Evolutionary conservation across 495 filamentous ascomycete species (phyloP).

Genomic region (Penicillium manginii): DNA sequence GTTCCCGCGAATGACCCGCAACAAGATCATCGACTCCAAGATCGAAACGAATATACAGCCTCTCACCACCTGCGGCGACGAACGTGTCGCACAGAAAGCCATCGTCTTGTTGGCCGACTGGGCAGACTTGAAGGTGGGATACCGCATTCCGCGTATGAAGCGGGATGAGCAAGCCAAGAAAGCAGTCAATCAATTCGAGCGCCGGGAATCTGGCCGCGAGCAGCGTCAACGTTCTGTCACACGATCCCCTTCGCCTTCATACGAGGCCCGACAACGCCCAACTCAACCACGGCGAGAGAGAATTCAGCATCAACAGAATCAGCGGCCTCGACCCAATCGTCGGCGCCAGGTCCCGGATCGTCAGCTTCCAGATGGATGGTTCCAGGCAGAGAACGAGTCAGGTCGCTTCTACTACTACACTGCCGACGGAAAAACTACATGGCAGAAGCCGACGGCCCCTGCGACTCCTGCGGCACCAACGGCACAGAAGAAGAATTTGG

Average conservation of each 20-base stretch:
- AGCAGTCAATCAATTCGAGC: slow-evolving; percentile 64
- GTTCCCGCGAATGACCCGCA: slow-evolving; percentile 88
- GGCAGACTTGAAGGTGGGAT: slow-evolving; percentile 88
- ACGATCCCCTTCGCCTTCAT: slow-evolving; percentile 54
- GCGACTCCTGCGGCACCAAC: slow-evolving; percentile 63
- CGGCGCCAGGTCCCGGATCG: slow-evolving; percentile 23
- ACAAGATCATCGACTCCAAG: slow-evolving; percentile 96
- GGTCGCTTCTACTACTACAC: slow-evolving; percentile 84
- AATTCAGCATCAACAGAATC: slow-evolving; percentile 56
- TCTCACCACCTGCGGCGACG: slow-evolving; percentile 69
- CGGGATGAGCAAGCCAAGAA: slow-evolving; percentile 57
- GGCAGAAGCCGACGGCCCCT: slow-evolving; percentile 72
- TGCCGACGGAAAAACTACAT: slow-evolving; percentile 72
- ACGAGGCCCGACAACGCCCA: slow-evolving; percentile 53
- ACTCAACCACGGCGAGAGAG: slow-evolving; percentile 62
- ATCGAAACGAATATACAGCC: slow-evolving; percentile 83
- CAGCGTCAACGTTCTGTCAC: slow-evolving; percentile 60
- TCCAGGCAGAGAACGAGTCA: slow-evolving; percentile 61
- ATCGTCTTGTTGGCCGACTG: slow-evolving; percentile 76
- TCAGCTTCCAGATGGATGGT: slow-evolving; percentile 80
- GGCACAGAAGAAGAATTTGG: slow-evolving; percentile 68
- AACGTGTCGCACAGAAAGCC: slow-evolving; percentile 73
- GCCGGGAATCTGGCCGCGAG: slow-evolving; percentile 66
- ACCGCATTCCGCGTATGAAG: slow-evolving; percentile 88
- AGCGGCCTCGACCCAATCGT: slow-evolving; percentile 59